These are phyloP conservation scores for Quercus alba DNA, from an alignment of 306 rosid species.

Conservation along the genomic window DNA sequence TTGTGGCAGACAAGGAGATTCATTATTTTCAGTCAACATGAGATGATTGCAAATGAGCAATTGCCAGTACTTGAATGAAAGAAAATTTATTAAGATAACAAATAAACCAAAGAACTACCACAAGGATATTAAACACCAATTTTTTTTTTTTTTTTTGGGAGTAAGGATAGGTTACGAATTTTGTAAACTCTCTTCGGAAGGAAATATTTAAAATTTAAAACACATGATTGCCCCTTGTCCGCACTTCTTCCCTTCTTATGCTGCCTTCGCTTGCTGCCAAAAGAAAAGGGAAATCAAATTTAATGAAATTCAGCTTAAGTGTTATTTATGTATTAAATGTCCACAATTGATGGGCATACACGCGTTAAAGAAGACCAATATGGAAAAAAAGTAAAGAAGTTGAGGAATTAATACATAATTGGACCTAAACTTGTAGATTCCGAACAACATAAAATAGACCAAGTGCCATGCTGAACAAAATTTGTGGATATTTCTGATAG, in stretches of 20 bases:
- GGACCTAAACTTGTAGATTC: no score
- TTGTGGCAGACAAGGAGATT: not conserved
- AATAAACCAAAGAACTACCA: slow-evolving; percentile 16
- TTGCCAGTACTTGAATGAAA: slow-evolving; percentile 39
- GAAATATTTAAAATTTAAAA: slow-evolving; percentile 53
- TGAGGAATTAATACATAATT: no score
- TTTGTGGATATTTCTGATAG: not conserved
- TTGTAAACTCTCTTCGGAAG: slow-evolving; percentile 31
- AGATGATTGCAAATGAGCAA: slow-evolving; percentile 54
- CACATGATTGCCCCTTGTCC: slow-evolving; percentile 44
- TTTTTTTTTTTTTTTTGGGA: not conserved
- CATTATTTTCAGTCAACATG: slow-evolving; percentile 37
- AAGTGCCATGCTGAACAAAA: not conserved
- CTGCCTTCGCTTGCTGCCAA: slow-evolving; percentile 72
- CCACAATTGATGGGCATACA: not conserved
- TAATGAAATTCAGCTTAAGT: not conserved
- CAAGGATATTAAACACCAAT: slow-evolving; percentile 28
- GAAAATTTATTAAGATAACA: slow-evolving; percentile 10
- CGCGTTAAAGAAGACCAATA: no score
- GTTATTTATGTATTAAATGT: not conserved
- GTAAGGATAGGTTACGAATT: slow-evolving; percentile 24
- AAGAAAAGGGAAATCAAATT: not conserved
- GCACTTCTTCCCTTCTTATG: slow-evolving; percentile 43
- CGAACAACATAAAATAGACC: not conserved
- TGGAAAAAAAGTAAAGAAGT: no score